phyloP scores from a whole-genome alignment of 306 rosid genomes.

The Prunus padus region DNA sequence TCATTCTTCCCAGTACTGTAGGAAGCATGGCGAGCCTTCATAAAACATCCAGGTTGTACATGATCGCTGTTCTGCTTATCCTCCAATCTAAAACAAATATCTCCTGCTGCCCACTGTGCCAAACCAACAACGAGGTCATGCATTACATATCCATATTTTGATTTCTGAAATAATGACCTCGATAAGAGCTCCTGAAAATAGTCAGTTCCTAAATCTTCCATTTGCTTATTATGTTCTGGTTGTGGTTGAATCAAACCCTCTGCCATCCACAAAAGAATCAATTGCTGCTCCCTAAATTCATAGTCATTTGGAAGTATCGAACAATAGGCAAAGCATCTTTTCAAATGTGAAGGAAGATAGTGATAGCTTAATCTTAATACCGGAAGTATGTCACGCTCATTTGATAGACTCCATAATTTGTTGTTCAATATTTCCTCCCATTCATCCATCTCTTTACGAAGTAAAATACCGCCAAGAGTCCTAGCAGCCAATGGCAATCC shows the following conservation, averaged over 20 bases:
- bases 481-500: conserved; percentile 36
- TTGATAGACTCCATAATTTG: conserved; percentile 19
- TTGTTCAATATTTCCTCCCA: conserved; percentile 25
- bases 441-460: not conserved
- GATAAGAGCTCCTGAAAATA: conserved; percentile 20
- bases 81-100: not conserved
- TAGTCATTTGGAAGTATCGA: conserved; percentile 30
- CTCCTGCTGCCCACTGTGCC: conserved; percentile 17
- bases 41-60: not conserved
- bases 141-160: conserved; percentile 19
- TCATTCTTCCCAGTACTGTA: fast-evolving
- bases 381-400: conserved; percentile 7
- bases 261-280: conserved; percentile 40
- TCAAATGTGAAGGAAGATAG: conserved; percentile 22
- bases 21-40: conserved; percentile 19
- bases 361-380: conserved; percentile 28
- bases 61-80: not conserved
- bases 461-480: conserved; percentile 32
- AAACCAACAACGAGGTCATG: conserved; percentile 43
- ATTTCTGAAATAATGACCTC: conserved; percentile 32
- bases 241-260: conserved; percentile 20
- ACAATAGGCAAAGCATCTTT: conserved; percentile 41
- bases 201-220: conserved; percentile 22
- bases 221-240: not conserved
- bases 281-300: not conserved